Conservation (phyloP, 257 asterid genomes). For the Echium plantagineum region DNA sequence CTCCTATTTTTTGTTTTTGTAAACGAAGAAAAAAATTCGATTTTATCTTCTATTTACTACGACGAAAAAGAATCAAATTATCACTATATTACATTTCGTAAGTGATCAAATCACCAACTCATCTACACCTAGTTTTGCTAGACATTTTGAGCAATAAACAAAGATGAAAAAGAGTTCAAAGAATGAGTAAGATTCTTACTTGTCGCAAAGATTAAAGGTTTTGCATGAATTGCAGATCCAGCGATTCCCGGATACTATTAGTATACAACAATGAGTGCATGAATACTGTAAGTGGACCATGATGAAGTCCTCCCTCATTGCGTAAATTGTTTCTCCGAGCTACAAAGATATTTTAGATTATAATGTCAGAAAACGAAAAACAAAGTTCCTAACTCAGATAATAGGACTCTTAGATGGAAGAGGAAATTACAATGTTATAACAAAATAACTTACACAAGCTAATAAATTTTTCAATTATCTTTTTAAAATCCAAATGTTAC, state of each 20-base stretch:
- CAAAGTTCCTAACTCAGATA: background rate
- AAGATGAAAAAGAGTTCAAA: slow-evolving; percentile 5
- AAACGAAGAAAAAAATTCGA: too few species aligned
- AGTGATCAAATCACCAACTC: too few species aligned
- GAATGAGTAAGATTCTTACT: slow-evolving; percentile 31
- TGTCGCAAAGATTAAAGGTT: slow-evolving; percentile 77
- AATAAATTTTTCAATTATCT: too few species aligned
- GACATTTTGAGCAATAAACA: too few species aligned
- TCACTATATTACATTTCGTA: too few species aligned
- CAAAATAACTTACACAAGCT: too few species aligned
- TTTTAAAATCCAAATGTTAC: too few species aligned
- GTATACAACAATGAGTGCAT: slow-evolving; percentile 83
- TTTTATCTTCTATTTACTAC: too few species aligned
- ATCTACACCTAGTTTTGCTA: too few species aligned
- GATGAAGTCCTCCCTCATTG: slow-evolving; percentile 96
- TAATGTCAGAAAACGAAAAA: background rate
- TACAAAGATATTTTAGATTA: slow-evolving; percentile 9
- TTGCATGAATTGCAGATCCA: slow-evolving; percentile 89
- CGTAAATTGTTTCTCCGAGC: slow-evolving; percentile 92
- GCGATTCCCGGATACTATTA: slow-evolving; percentile 75
- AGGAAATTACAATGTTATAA: background rate
- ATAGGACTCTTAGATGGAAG: background rate
- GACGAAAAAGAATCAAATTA: too few species aligned
- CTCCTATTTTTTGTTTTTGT: too few species aligned
- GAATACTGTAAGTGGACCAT: slow-evolving; percentile 94